Percentiles rank a stretch among this genome's conserved stretches.
These are phyloP conservation scores for Helianthus annuus DNA, from an alignment of 129 eudicot species.

Conservation along the genomic window DNA sequence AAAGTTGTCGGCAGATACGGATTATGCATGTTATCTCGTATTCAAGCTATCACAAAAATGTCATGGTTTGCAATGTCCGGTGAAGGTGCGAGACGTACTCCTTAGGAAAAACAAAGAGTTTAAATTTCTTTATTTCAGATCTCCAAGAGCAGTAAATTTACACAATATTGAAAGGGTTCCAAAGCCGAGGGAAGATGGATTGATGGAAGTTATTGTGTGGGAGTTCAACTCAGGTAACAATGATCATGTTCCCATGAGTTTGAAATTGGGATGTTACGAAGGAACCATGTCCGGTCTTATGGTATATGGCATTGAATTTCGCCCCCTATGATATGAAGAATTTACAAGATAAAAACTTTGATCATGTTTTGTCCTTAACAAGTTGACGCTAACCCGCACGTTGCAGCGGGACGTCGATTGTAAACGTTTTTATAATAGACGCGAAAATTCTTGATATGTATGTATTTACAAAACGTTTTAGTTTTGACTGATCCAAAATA, in stretches of 20 bases:
- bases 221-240: conserved; percentile 2
- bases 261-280: conserved; percentile 12
- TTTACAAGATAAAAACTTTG: too few species aligned
- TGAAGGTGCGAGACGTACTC: background rate
- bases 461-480: too few species aligned
- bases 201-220: conserved; percentile 7
- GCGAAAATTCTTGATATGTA: too few species aligned
- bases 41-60: too few species aligned
- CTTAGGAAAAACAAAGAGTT: background rate
- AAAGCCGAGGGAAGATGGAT: background rate
- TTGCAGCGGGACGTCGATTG: too few species aligned
- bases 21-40: too few species aligned
- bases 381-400: too few species aligned
- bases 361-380: background rate
- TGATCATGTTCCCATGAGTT: background rate
- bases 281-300: background rate
- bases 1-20: too few species aligned
- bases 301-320: background rate
- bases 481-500: too few species aligned
- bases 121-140: background rate
- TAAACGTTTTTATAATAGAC: too few species aligned
- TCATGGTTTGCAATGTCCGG: background rate
- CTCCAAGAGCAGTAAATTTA: background rate
- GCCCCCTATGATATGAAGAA: background rate
- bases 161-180: too few species aligned